These are phyloP conservation scores for Thuidium tamariscinum DNA, from an alignment of 225 moss, liverwort and hornwort species.

Conservation along the genomic window DNA sequence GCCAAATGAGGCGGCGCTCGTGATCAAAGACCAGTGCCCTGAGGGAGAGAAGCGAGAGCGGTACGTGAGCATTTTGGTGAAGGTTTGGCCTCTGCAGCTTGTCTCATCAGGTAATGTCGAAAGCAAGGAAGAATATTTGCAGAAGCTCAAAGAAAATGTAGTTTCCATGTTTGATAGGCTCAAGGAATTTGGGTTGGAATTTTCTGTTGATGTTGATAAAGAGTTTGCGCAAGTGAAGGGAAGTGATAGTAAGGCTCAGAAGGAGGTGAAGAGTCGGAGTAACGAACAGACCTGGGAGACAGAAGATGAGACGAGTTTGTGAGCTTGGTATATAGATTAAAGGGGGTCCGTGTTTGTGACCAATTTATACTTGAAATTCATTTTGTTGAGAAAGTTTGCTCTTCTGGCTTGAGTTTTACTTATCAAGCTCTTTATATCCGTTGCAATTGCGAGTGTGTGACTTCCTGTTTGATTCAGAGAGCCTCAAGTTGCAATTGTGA, in stretches of 20 bases:
- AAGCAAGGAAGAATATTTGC: neutral
- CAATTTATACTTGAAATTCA: neutral
- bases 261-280: neutral
- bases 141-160: slow-evolving; percentile 8
- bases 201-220: slow-evolving; percentile 7
- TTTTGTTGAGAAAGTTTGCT: neutral
- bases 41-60: slow-evolving; percentile 21
- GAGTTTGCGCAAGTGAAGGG: slow-evolving; percentile 26
- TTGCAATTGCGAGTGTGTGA: neutral
- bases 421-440: neutral
- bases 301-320: neutral
- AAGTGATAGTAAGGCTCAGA: slow-evolving; percentile 14
- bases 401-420: neutral
- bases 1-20: slow-evolving; percentile 17
- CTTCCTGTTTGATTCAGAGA: neutral
- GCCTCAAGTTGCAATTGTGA: neutral
- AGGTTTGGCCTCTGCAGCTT: slow-evolving; percentile 50
- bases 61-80: slow-evolving; percentile 34
- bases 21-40: slow-evolving; percentile 18
- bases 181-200: neutral
- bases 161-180: slow-evolving; percentile 8
- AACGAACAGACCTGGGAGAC: neutral
- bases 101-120: slow-evolving; percentile 1
- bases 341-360: neutral
- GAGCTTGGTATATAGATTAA: neutral